phyloP scores from a whole-genome alignment of 768 basidiomycete species.

The Lactarius sp. region DNA sequence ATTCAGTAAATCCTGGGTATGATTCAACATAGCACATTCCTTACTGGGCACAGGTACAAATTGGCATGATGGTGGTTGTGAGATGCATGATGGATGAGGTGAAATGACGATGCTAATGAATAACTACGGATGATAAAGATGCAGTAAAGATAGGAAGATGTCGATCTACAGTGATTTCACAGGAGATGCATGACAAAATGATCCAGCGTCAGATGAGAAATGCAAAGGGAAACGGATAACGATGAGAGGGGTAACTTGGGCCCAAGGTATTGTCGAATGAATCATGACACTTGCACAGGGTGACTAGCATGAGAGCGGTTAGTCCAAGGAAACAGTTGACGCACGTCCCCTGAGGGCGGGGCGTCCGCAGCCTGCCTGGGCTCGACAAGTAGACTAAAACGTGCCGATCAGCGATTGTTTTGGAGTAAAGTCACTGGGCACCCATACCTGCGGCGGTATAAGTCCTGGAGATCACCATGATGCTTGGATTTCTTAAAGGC shows the following conservation, averaged over 20 bases:
- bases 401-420: slow-evolving; percentile 11
- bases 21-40: slow-evolving; percentile 13
- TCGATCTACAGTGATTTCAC: slow-evolving; percentile 23
- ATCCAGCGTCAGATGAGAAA: slow-evolving; percentile 20
- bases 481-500: slow-evolving; percentile 72
- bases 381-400: slow-evolving; percentile 68
- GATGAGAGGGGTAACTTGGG: slow-evolving; percentile 1
- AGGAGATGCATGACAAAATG: slow-evolving; percentile 22
- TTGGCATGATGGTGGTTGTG: slow-evolving; percentile 12
- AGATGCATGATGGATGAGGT: slow-evolving; percentile 18
- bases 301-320: slow-evolving; percentile 36
- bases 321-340: slow-evolving; percentile 77
- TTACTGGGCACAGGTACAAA: slow-evolving; percentile 11
- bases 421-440: slow-evolving; percentile 8
- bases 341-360: slow-evolving; percentile 59
- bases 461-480: slow-evolving; percentile 78
- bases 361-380: slow-evolving; percentile 75
- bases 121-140: slow-evolving; percentile 24
- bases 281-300: slow-evolving; percentile 20
- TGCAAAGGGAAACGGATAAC: slow-evolving; percentile 10
- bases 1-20: slow-evolving; percentile 7
- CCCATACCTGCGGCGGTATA: slow-evolving; percentile 77
- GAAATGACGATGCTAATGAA: slow-evolving; percentile 21
- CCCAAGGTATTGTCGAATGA: background rate
- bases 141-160: slow-evolving; percentile 20